These are phyloP conservation scores for Volvariella volvacea DNA, from an alignment of 1,284 basidiomycete species.

Conservation along the genomic window DNA sequence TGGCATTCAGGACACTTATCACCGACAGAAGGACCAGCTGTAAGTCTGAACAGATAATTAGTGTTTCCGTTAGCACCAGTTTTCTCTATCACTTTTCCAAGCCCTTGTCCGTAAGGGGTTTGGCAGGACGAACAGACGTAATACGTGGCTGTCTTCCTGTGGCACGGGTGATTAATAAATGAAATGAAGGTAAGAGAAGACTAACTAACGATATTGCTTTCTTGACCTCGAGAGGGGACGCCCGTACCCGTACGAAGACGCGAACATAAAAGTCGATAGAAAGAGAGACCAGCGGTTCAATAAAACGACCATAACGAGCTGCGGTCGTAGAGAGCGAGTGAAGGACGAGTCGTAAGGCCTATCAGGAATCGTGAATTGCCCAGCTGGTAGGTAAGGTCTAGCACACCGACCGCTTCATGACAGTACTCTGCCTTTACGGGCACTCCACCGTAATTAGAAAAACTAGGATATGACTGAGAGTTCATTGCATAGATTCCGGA, in stretches of 20 bases:
- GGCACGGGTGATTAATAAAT: slow-evolving; percentile 7
- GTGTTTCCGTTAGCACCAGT: slow-evolving; percentile 44
- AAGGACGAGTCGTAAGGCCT: slow-evolving; percentile 88
- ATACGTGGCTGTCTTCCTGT: slow-evolving; percentile 76
- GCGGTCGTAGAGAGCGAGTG: slow-evolving; percentile 84
- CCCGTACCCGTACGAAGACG: slow-evolving; percentile 79
- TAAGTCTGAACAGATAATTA: slow-evolving; percentile 66
- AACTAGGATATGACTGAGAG: slow-evolving; percentile 42
- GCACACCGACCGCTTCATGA: slow-evolving; percentile 74
- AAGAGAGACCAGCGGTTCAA: slow-evolving; percentile 87
- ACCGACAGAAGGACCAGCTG: slow-evolving; percentile 62
- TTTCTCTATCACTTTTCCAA: slow-evolving; percentile 65
- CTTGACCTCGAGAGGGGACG: slow-evolving; percentile 84
- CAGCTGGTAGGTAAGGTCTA: slow-evolving; percentile 5
- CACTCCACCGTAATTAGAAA: slow-evolving; percentile 94
- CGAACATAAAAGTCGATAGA: slow-evolving; percentile 99
- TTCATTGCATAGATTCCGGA: neutral
- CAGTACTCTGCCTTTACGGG: slow-evolving; percentile 89
- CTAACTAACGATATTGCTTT: slow-evolving; percentile 61
- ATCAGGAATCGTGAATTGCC: slow-evolving; percentile 1
- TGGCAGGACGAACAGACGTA: slow-evolving; percentile 84
- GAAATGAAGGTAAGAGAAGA: slow-evolving; percentile 1
- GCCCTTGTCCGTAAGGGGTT: slow-evolving; percentile 70
- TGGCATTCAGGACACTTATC: slow-evolving; percentile 81
- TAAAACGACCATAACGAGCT: slow-evolving; percentile 86